Evolutionary conservation across 805 yeast genomes (phyloP).

Genomic region (Saccharomycopsis malanga): DNA sequence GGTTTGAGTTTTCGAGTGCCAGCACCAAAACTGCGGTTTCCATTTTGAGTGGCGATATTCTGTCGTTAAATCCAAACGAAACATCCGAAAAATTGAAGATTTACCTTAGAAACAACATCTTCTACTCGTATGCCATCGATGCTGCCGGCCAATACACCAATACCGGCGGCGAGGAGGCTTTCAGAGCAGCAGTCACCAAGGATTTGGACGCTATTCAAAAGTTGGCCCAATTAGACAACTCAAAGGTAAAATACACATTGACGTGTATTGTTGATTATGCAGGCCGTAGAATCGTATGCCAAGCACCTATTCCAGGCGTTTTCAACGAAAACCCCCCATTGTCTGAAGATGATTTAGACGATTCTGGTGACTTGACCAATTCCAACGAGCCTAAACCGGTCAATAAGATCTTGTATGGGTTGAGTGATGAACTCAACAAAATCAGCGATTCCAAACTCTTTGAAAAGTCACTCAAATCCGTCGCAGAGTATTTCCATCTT

Average conservation of each 20-base stretch:
- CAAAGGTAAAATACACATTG: slow-evolving; percentile 61
- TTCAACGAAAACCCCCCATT: slow-evolving; percentile 39
- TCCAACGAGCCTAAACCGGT: slow-evolving; percentile 28
- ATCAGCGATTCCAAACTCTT: slow-evolving; percentile 48
- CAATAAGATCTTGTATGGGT: slow-evolving; percentile 66
- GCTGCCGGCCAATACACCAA: slow-evolving; percentile 42
- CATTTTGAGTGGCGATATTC: slow-evolving; percentile 63
- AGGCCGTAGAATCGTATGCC: slow-evolving; percentile 84
- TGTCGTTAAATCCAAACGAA: slow-evolving; percentile 78
- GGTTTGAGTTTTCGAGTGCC: slow-evolving; percentile 66
- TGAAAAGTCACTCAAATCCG: slow-evolving; percentile 44
- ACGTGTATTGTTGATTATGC: slow-evolving; percentile 86
- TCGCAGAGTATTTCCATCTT: slow-evolving; percentile 73
- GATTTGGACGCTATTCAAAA: slow-evolving; percentile 69
- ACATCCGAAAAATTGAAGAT: slow-evolving; percentile 49
- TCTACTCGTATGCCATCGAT: slow-evolving; percentile 74
- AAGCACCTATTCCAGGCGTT: slow-evolving; percentile 93
- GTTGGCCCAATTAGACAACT: slow-evolving; percentile 57
- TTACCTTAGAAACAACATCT: slow-evolving; percentile 74
- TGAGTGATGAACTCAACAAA: slow-evolving; percentile 49
- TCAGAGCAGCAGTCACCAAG: slow-evolving; percentile 69
- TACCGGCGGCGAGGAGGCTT: slow-evolving; percentile 64
- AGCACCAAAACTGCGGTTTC: slow-evolving; percentile 78
- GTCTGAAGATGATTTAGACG: slow-evolving; percentile 33
- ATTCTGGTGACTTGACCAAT: slow-evolving; percentile 32